Evolutionary conservation across 805 yeast species (phyloP), one percentile per base, ranked within the genome.

Genomic region (Ogataea dorogensis): DNA sequence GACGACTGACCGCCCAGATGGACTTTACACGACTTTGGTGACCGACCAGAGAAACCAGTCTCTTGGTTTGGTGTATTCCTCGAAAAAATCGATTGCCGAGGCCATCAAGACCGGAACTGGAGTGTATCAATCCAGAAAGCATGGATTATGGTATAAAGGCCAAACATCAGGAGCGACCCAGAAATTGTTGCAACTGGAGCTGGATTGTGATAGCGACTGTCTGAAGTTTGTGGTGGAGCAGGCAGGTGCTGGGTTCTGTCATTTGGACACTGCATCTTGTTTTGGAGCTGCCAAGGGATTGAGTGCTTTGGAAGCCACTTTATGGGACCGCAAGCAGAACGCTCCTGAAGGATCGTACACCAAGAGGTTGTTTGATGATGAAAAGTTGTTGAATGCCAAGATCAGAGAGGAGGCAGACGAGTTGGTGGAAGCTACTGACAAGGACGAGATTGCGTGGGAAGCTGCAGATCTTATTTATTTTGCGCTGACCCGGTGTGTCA

Each of bases 281-380:
- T 93, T 93, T 63, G 85, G 93, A 28, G 64, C 70, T 23, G 71
- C 79, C 26, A 49, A 56, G 5, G 98, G 98, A 1, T 63, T 91
- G 32, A 58, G 74, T 9, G 72, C 74, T 43, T 70, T 93, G 44
- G 94, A 89, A 54, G 56, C 65, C 35, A 77, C 86, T 4, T 71
- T 93, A 40, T 58, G 64, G 16, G 72, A 75, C 28, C 77, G 98
- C 56, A 64, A 73, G 36, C 56, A 49, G 9, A 67, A 68, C 51
- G 94, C 98, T 2, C 96, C 96, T 13, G 86, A 71, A 46, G 96
- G 95, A 2, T 89, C 97, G n/a, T 93, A 93, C 67, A 91, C 98
- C 11, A 79, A 82, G 55, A 74, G 98, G 46, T 68, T 93, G 44
- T 88, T 91, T 54, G 71, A 76, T 33, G 98, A 93, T 63, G 78